Conservation (phyloP, 352 stramenopile genomes). For the Saprolegnia diclina region DNA sequence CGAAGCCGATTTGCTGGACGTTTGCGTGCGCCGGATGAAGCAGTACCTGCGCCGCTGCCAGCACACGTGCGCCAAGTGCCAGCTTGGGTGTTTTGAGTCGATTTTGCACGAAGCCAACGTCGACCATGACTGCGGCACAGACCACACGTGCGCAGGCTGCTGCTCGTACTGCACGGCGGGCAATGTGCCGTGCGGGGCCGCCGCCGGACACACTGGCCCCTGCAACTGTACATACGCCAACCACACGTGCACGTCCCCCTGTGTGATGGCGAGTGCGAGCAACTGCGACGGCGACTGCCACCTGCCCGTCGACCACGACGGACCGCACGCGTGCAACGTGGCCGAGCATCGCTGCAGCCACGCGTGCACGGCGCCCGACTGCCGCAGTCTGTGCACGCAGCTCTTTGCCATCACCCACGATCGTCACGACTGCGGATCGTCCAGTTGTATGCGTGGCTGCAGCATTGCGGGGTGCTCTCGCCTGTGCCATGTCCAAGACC, state of each 20-base stretch:
- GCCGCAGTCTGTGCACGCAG: conserved; percentile 41
- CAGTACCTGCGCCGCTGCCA: conserved; percentile 53
- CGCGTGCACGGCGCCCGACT: conserved; percentile 41
- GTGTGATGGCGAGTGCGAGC: conserved; percentile 35
- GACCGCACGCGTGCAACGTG: conserved; percentile 51
- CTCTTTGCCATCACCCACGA: conserved; percentile 46
- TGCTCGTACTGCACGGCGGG: conserved; percentile 51
- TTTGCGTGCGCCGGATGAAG: conserved; percentile 46
- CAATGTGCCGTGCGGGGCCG: conserved; percentile 40
- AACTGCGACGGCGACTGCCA: conserved; percentile 54
- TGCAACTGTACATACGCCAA: conserved; percentile 58
- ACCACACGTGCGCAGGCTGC: conserved; percentile 38
- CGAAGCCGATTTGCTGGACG: conserved; percentile 39
- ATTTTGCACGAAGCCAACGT: conserved; percentile 32
- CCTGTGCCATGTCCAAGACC: conserved; percentile 40
- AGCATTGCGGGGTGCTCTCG: conserved; percentile 55
- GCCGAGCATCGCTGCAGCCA: conserved; percentile 49
- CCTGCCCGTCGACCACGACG: conserved; percentile 40
- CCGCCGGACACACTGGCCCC: conserved; percentile 53
- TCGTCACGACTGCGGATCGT: conserved; percentile 56
- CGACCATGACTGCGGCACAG: conserved; percentile 47
- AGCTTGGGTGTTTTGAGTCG: conserved; percentile 59
- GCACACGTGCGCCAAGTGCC: conserved; percentile 43
- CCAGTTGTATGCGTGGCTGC: conserved; percentile 50
- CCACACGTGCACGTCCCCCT: conserved; percentile 55